Conservation (phyloP, 2,329 filamentous ascomycete species). For the Lecanicillium sp. region DNA sequence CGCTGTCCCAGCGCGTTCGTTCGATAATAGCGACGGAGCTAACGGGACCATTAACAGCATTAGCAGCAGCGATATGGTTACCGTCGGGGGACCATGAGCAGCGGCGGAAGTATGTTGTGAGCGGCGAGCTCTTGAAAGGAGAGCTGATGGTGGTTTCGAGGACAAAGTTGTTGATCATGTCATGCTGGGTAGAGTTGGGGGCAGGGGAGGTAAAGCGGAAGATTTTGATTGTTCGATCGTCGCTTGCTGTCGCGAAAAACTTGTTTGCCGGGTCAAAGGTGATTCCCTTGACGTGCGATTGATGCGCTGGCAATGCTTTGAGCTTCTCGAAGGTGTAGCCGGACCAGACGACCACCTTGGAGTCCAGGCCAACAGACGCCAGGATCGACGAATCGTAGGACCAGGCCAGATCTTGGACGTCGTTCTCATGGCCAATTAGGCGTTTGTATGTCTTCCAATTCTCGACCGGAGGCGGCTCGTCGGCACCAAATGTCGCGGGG, state of each 20-base stretch:
- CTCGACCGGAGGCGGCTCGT: conserved; percentile 87
- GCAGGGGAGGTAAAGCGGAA: conserved; percentile 89
- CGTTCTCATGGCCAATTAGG: conserved; percentile 94
- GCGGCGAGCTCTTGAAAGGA: conserved; percentile 83
- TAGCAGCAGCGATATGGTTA: conserved; percentile 92
- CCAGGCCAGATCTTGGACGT: conserved; percentile 97
- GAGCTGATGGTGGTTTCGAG: conserved; percentile 84
- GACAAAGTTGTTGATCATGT: conserved; percentile 94
- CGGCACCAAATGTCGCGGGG: conserved; percentile 75
- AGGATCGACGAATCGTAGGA: conserved; percentile 92
- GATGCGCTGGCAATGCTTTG: conserved; percentile 86
- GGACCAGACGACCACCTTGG: conserved; percentile 97
- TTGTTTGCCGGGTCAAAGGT: conserved; percentile 98
- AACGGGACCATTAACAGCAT: conserved; percentile 94
- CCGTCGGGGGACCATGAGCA: conserved; percentile 98
- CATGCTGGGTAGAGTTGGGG: conserved; percentile 86
- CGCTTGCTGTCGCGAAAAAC: conserved; percentile 96
- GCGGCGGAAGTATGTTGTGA: conserved; percentile 93
- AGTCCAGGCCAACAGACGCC: conserved; percentile 92
- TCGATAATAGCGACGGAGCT: conserved; percentile 96
- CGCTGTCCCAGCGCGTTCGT: conserved; percentile 84
- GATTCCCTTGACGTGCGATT: conserved; percentile 97
- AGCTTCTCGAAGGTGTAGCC: conserved; percentile 97
- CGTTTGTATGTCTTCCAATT: conserved; percentile 96
- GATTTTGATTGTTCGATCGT: conserved; percentile 93